Conservation (phyloP, 176 grass and related monocot species). For the Otatea glauca region DNA sequence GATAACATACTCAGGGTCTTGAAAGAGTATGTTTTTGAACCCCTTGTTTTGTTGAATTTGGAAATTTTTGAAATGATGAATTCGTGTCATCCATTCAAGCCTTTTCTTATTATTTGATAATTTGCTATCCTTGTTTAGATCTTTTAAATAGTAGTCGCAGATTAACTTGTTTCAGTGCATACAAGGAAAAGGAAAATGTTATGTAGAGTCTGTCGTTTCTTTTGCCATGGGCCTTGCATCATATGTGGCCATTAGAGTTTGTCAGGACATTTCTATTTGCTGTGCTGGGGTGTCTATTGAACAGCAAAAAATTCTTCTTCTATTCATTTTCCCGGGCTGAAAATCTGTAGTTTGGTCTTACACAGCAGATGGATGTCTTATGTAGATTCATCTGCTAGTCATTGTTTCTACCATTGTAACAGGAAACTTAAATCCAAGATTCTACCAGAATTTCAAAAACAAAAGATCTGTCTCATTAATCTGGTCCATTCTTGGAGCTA, state of each 20-base stretch:
- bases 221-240: neutral
- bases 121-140: neutral
- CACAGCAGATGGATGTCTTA: neutral
- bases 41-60: slow-evolving; percentile 27
- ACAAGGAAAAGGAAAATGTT: slow-evolving; percentile 1
- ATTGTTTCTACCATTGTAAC: neutral
- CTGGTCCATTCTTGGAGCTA: neutral
- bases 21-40: slow-evolving; percentile 80
- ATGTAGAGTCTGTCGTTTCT: neutral
- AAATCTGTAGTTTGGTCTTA: neutral
- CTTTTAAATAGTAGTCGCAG: neutral
- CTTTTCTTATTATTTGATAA: slow-evolving; percentile 29
- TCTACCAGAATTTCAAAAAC: neutral
- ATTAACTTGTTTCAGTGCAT: neutral
- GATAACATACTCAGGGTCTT: slow-evolving; percentile 83
- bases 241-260: neutral
- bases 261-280: neutral
- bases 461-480: neutral
- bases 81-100: slow-evolving; percentile 4
- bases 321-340: neutral
- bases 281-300: neutral
- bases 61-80: neutral
- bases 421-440: slow-evolving; percentile 2
- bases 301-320: neutral
- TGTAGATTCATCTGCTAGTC: slow-evolving; percentile 28